These are phyloP conservation scores for Dicorynia guianensis DNA, from an alignment of 306 rosid species.

Conservation along the genomic window DNA sequence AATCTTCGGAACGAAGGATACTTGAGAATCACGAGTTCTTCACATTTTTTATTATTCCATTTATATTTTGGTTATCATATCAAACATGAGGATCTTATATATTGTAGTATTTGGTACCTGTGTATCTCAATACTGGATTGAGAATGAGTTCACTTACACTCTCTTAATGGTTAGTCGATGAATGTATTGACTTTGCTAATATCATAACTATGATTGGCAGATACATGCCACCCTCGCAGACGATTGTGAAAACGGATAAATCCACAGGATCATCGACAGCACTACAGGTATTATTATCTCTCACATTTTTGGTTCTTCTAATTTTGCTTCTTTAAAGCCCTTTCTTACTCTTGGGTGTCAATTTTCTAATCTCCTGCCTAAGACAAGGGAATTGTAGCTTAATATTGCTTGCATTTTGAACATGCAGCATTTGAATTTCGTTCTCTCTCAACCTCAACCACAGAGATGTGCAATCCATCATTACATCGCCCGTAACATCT, in stretches of 20 bases:
- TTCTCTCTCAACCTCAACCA: constrained; percentile 49
- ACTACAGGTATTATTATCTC: constrained; percentile 51
- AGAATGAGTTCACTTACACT: no score
- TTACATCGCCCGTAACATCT: constrained; percentile 72
- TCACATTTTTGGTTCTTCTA: constrained; percentile 3
- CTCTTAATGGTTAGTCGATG: constrained; percentile 6
- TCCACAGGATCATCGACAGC: constrained; percentile 35
- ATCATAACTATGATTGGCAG: constrained; percentile 42
- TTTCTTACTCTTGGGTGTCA: constrained; percentile 26
- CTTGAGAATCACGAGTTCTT: no score
- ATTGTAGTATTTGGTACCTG: no score
- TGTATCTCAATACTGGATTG: no score
- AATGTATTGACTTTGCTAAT: constrained; percentile 32
- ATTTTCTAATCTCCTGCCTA: constrained; percentile 3
- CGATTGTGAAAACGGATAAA: constrained; percentile 42
- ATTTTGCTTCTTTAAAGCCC: constrained; percentile 16
- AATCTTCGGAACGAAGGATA: no score
- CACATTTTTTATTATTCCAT: no score
- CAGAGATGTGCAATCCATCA: constrained; percentile 74
- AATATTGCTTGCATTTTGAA: constrained; percentile 31
- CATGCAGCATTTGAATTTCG: constrained; percentile 54
- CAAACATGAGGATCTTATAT: no score
- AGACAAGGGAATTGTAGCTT: constrained; percentile 5
- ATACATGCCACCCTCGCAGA: constrained; percentile 46
- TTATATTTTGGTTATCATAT: no score